phyloP scores from a whole-genome alignment of 225 moss, liverwort and hornwort species.

The Rhytidiadelphus loreus region DNA sequence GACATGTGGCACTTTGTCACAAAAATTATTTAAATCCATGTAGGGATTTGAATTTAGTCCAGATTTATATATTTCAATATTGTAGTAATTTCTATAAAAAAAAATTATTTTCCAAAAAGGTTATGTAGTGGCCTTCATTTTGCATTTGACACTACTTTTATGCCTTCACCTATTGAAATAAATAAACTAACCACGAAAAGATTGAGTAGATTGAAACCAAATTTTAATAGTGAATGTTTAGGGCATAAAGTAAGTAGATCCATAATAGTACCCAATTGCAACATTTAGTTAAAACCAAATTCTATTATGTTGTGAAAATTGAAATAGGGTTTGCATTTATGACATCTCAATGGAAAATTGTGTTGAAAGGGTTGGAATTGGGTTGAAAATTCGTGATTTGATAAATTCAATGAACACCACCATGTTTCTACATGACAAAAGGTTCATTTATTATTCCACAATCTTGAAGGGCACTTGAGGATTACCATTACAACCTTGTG shows the following conservation, averaged over 20 bases:
- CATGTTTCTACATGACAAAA: neutral
- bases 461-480: rapidly evolving
- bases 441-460: neutral
- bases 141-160: neutral
- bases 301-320: neutral
- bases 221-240: neutral
- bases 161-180: too few relatives aligned
- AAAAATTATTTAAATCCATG: too few relatives aligned
- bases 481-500: neutral
- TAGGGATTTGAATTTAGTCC: neutral
- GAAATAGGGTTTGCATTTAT: neutral
- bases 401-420: rapidly evolving
- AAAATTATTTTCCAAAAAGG: too few relatives aligned
- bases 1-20: too few relatives aligned
- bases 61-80: neutral
- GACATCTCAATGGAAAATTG: neutral
- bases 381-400: neutral
- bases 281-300: neutral
- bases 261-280: neutral
- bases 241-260: neutral
- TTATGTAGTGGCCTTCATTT: neutral
- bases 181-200: neutral
- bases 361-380: neutral
- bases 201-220: neutral
- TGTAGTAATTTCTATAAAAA: neutral